phyloP scores from a whole-genome alignment of 345 rosid species.

The Camelina neglecta region DNA sequence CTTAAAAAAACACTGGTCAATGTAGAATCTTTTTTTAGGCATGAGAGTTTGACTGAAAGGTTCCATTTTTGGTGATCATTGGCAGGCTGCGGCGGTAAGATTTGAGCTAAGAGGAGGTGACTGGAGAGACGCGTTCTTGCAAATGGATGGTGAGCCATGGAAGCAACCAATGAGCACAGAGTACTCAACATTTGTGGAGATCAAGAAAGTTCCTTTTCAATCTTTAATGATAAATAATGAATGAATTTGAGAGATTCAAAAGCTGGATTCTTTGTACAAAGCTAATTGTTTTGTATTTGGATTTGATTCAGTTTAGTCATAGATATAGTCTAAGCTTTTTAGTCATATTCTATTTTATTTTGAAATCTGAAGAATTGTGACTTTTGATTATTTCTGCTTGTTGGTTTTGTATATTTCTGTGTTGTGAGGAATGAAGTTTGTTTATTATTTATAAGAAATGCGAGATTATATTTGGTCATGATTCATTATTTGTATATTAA shows the following conservation, averaged over 20 bases:
- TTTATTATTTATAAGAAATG: constrained; percentile 14
- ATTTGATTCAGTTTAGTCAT: constrained; percentile 36
- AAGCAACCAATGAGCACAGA: constrained; percentile 82
- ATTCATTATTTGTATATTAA: not conserved
- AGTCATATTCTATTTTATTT: not conserved
- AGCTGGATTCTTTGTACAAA: constrained; percentile 35
- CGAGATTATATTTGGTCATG: constrained; percentile 3
- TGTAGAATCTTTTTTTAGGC: not conserved
- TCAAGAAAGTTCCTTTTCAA: constrained; percentile 72
- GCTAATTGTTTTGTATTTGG: constrained; percentile 36
- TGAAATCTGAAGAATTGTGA: constrained; percentile 21
- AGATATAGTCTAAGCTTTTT: constrained; percentile 24
- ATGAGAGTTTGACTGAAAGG: not conserved
- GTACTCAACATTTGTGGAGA: constrained; percentile 76
- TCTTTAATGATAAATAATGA: constrained; percentile 76
- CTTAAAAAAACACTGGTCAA: not conserved
- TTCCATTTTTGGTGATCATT: not conserved
- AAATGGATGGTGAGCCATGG: constrained; percentile 99
- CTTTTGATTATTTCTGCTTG: not conserved
- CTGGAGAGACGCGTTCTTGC: constrained; percentile 84
- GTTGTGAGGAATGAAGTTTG: constrained; percentile 37
- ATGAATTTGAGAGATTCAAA: constrained; percentile 14
- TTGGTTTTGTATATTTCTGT: constrained; percentile 29
- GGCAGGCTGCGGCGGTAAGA: constrained; percentile 86
- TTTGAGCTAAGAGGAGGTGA: constrained; percentile 94